A percentile compares a stretch with the other conserved stretches of the same genome.
Evolutionary conservation across 441 rosid genomes (phyloP).

Genomic region (Rhodomyrtus psidioides): DNA sequence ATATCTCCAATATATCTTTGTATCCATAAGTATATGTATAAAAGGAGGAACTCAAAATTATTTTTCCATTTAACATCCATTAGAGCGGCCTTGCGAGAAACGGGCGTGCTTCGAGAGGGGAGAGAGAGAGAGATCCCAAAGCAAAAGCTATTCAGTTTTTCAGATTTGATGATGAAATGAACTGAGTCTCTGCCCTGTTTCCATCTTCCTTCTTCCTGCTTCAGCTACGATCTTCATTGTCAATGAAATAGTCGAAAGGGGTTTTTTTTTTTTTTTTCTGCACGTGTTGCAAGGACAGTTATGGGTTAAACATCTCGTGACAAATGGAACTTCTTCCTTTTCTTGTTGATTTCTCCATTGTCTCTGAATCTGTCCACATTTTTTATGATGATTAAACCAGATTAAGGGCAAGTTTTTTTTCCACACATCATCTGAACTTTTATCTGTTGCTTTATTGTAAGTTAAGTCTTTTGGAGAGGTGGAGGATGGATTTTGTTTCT

Average conservation of each 20-base stretch:
- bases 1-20: too few relatives aligned
- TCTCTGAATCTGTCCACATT: not conserved
- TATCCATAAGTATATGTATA: too few relatives aligned
- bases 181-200: not conserved
- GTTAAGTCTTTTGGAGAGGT: not conserved
- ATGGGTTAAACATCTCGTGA: not conserved
- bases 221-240: not conserved
- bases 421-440: not conserved
- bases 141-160: not conserved
- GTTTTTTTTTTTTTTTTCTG: too few relatives aligned
- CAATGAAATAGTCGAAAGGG: not conserved
- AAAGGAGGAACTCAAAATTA: too few relatives aligned
- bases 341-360: not conserved
- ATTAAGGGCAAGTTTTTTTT: not conserved
- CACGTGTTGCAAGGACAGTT: not conserved
- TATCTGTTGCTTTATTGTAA: not conserved
- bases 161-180: not conserved
- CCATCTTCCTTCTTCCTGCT: not conserved
- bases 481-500: not conserved
- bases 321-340: not conserved
- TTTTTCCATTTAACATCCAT: too few relatives aligned
- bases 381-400: not conserved
- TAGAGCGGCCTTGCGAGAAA: not conserved
- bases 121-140: not conserved
- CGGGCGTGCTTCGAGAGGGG: not conserved